phyloP scores from a whole-genome alignment of 1,284 basidiomycete genomes.

The Xerocomus amazonicus region DNA sequence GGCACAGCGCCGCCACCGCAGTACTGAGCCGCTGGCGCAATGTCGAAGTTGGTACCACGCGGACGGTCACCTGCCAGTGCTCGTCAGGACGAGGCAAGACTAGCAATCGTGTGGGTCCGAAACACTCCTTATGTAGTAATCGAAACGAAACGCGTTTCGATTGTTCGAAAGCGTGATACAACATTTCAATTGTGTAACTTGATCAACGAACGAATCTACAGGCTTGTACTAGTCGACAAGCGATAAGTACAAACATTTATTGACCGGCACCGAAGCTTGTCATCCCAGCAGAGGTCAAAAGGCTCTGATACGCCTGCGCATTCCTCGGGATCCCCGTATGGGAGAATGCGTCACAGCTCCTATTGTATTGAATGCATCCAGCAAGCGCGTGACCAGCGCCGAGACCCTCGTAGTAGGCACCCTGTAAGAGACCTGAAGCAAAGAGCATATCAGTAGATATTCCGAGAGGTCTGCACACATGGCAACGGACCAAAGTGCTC shows the following conservation, averaged over 20 bases:
- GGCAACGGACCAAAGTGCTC: constrained; percentile 50
- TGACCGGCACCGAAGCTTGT: not conserved
- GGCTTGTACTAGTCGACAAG: no score
- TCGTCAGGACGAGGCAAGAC: no score
- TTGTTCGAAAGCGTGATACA: no score
- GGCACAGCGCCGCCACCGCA: no score
- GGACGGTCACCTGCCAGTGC: no score
- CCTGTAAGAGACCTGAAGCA: constrained; percentile 41
- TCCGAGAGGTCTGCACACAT: not conserved
- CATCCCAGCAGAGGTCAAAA: constrained; percentile 7
- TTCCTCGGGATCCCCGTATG: constrained; percentile 29
- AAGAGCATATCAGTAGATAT: not conserved
- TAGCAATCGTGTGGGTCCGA: no score
- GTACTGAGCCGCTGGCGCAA: no score
- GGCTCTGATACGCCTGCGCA: constrained; percentile 19
- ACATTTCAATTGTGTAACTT: no score
- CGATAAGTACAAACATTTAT: not conserved
- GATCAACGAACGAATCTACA: no score
- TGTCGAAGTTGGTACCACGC: no score
- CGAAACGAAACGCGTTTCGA: no score
- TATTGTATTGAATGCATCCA: constrained; percentile 28
- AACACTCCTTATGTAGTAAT: no score
- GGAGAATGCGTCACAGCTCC: constrained; percentile 31
- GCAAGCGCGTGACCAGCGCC: constrained; percentile 35
- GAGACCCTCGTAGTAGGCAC: constrained; percentile 44